Conservation (phyloP, 164 flowering plant genomes). For the Saururus chinensis region DNA sequence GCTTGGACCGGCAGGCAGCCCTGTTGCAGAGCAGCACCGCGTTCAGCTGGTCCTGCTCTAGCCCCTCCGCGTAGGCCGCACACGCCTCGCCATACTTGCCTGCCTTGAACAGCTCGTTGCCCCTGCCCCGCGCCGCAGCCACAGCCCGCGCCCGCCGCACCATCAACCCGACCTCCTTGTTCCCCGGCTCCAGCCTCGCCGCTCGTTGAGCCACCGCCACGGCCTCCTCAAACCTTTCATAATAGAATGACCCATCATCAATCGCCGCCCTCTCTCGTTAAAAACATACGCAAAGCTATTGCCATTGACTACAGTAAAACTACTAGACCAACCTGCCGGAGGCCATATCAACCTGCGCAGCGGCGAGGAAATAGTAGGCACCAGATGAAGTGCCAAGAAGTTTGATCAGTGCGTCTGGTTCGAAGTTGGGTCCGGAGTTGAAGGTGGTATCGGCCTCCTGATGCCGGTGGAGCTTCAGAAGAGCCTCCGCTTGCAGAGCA, state of each 20-base stretch:
- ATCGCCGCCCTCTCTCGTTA: background rate
- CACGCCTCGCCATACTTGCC: slow-evolving; percentile 56
- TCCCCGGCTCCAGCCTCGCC: slow-evolving; percentile 39
- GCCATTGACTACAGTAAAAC: background rate
- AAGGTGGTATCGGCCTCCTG: slow-evolving; percentile 50
- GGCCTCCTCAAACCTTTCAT: slow-evolving; percentile 65
- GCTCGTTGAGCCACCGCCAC: slow-evolving; percentile 43
- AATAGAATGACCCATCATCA: background rate
- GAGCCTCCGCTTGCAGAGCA: slow-evolving; percentile 69
- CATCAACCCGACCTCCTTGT: slow-evolving; percentile 26
- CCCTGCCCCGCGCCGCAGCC: slow-evolving; percentile 44
- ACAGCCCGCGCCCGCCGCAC: slow-evolving; percentile 35
- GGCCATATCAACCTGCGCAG: slow-evolving; percentile 56
- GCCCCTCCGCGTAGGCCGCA: slow-evolving; percentile 47
- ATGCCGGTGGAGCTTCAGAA: slow-evolving; percentile 52
- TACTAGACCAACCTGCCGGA: slow-evolving; percentile 54
- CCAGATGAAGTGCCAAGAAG: slow-evolving; percentile 34
- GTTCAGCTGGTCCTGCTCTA: slow-evolving; percentile 63
- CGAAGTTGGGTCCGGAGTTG: slow-evolving; percentile 24
- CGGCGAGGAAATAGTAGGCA: slow-evolving; percentile 24
- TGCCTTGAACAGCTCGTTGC: slow-evolving; percentile 62
- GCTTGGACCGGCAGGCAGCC: slow-evolving; percentile 66
- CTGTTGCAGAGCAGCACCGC: slow-evolving; percentile 71
- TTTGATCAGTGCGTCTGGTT: slow-evolving; percentile 27
- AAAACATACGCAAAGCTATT: background rate